A percentile compares a stretch with the other conserved stretches of the same genome.
These are phyloP conservation scores for Narthecium ossifragum DNA, from an alignment of 106 monocot species.

Conservation along the genomic window DNA sequence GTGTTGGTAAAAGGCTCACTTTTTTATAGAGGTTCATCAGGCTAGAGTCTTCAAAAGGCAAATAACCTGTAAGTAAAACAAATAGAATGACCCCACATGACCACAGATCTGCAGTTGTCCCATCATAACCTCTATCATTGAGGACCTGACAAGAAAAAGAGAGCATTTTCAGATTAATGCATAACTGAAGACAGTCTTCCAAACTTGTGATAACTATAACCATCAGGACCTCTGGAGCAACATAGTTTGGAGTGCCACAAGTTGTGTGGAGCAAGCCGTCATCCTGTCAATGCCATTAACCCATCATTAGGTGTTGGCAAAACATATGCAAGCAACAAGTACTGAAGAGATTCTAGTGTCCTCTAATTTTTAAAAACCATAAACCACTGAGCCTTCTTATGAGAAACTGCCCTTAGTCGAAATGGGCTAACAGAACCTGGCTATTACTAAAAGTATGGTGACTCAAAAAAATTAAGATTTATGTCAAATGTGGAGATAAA, in stretches of 20 bases:
- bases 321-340: no score
- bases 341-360: no score
- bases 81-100: conserved; percentile 95
- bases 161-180: not conserved
- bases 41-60: conserved; percentile 83
- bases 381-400: no score
- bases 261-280: conserved; percentile 83
- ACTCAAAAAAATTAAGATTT: no score
- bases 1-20: conserved; percentile 25
- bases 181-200: not conserved
- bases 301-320: no score
- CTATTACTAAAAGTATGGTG: no score
- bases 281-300: no score
- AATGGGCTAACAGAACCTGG: no score
- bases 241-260: conserved; percentile 90
- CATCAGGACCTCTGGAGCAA: conserved; percentile 75
- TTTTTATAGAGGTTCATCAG: conserved; percentile 68
- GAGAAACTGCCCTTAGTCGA: no score
- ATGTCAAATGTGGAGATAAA: no score
- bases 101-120: conserved; percentile 82
- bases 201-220: not conserved
- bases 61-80: conserved; percentile 80
- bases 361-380: no score
- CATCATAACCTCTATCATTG: conserved; percentile 79
- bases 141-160: conserved; percentile 47